Evolutionary conservation across 441 rosid genomes (phyloP).

Genomic region (Geranium incanum): DNA sequence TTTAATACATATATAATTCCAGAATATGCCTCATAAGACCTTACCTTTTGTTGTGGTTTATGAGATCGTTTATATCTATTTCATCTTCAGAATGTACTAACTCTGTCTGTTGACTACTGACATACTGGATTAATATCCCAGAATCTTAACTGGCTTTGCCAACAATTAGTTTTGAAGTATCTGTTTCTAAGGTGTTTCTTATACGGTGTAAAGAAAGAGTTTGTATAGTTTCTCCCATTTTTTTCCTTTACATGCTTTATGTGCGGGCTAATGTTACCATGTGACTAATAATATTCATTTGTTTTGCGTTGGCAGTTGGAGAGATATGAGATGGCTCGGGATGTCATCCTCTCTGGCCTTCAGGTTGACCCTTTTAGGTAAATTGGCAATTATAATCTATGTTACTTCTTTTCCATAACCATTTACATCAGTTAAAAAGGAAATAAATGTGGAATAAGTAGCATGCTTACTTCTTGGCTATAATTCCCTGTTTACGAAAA

Average conservation of each 20-base stretch:
- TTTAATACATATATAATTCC: neutral
- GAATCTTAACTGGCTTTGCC: neutral
- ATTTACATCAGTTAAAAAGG: neutral
- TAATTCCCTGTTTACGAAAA: conserved; percentile 20
- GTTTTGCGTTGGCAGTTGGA: conserved; percentile 52
- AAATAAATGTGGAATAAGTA: neutral
- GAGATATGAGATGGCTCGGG: conserved; percentile 71
- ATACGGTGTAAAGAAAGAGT: neutral
- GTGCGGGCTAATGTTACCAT: neutral
- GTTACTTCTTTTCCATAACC: conserved; percentile 2
- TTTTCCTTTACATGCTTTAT: neutral
- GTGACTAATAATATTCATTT: neutral
- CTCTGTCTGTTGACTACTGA: neutral
- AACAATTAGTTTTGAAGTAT: neutral
- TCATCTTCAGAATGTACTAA: neutral
- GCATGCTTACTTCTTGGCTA: conserved; percentile 16
- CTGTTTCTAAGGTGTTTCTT: neutral
- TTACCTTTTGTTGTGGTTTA: neutral
- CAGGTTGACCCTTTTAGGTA: conserved; percentile 90
- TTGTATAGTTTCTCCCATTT: neutral
- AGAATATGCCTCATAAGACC: too few relatives aligned
- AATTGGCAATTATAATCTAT: conserved; percentile 10
- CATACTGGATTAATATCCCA: neutral
- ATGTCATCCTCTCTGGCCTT: conserved; percentile 72
- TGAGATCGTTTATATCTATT: neutral